Evolutionary conservation across 345 rosid species (phyloP), one percentile per base, ranked within the genome.

Genomic region (Syzygium aromaticum): DNA sequence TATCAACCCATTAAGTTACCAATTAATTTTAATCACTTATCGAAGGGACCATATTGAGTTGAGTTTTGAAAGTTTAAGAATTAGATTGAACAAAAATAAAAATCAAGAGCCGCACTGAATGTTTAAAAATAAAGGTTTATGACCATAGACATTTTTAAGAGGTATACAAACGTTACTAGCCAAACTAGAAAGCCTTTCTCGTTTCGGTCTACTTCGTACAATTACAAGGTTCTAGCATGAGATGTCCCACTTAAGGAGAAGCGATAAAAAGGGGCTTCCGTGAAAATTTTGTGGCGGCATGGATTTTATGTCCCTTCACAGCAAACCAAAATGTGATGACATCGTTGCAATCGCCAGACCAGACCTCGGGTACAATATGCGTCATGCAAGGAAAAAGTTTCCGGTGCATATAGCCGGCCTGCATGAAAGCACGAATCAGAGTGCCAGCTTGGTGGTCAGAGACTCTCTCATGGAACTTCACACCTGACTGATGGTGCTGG

Each of bases 131-230:
- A 40, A 40, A 40, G 3, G 43, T 4, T 40, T 3, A 40, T 40
- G 43, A 40, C 43, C 43, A 40, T 40, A n/a, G 33, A 61, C n/a
- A 27, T n/a, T 33, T 33, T 61, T 61, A n/a, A 61, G 73, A 61
- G 33, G 9, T 5, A 40, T 40, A 40, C 43, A 40, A 40, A 40
- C 43, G 43, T 40, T 40, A n/a, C 73, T n/a, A 61, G 73, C 73
- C 73, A 61, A 61, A 61, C 73, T n/a, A 61, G 33, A 61, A 61
- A 61, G 8, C 73, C 15, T 40, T 40, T 40, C 43, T 61, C 73
- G 2, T 27, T 6, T 2, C 6, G 27, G 73, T n/a, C 73, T 1
- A n/a, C n/a, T 13, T 61, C 0, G 9, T 13, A 61, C 33, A 61
- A 61, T 61, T 59, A 59, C 64, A 59, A 5, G 17, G 30, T n/a